phyloP scores from a whole-genome alignment of 1,284 basidiomycete species.

The Erythrobasidium hasegawianum region DNA sequence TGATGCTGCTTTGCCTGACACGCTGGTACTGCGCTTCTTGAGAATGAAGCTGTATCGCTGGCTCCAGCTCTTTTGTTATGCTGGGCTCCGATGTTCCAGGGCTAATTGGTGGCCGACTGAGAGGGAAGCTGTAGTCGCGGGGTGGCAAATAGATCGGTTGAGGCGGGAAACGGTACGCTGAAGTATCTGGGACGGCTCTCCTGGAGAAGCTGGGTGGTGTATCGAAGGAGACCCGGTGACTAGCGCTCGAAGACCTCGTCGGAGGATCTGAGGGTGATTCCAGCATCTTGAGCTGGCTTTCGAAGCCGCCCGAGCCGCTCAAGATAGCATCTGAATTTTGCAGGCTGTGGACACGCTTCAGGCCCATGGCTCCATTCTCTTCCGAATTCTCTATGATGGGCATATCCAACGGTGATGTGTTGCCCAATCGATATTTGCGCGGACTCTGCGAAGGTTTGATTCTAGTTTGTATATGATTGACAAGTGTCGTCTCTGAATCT shows the following conservation, averaged over 20 bases:
- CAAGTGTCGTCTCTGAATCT: conserved; percentile 1
- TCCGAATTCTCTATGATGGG: background rate
- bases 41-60: too few species aligned
- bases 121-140: too few species aligned
- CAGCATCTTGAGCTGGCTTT: conserved; percentile 7
- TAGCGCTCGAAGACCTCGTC: background rate
- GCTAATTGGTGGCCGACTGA: too few species aligned
- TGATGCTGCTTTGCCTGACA: too few species aligned
- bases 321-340: conserved; percentile 8
- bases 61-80: too few species aligned
- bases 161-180: background rate
- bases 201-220: conserved; percentile 1
- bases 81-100: too few species aligned
- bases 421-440: too few species aligned
- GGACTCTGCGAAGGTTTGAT: too few species aligned
- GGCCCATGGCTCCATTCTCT: background rate
- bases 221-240: background rate
- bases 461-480: background rate
- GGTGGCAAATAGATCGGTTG: too few species aligned
- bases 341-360: background rate
- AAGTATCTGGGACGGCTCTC: background rate
- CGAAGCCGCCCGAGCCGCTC: conserved; percentile 9
- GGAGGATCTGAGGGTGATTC: background rate
- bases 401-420: too few species aligned
- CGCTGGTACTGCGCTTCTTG: too few species aligned